Conservation (phyloP, 2,329 filamentous ascomycete genomes). For the Claviceps capensis region DNA sequence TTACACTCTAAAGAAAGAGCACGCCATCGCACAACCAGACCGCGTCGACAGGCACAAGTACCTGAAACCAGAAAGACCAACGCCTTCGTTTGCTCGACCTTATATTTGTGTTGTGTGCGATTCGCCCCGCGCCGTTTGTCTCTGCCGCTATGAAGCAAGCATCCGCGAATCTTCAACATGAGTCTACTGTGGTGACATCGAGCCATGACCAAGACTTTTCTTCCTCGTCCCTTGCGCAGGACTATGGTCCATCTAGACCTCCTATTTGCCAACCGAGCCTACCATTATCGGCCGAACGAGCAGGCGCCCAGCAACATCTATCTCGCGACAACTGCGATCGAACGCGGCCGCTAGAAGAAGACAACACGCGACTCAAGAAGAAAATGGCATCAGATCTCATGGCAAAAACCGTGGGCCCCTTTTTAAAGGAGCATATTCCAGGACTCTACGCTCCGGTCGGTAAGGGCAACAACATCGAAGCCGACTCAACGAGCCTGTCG, state of each 20-base stretch:
- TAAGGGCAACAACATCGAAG: slow-evolving; percentile 29
- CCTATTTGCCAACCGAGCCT: neutral
- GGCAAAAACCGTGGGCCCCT: slow-evolving; percentile 70
- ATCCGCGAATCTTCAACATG: slow-evolving; percentile 2
- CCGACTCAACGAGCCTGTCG: slow-evolving; percentile 9
- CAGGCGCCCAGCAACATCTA: slow-evolving; percentile 11
- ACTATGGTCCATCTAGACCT: neutral
- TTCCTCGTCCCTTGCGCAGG: neutral
- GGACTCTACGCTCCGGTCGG: slow-evolving; percentile 73
- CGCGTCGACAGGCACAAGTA: neutral
- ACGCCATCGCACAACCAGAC: slow-evolving; percentile 2
- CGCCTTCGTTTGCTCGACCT: neutral
- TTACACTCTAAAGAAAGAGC: neutral
- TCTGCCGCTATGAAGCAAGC: slow-evolving; percentile 2
- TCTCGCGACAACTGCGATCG: slow-evolving; percentile 36
- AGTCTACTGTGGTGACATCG: neutral
- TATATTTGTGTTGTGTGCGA: neutral
- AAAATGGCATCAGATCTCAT: slow-evolving; percentile 54
- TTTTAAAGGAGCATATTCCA: slow-evolving; percentile 82
- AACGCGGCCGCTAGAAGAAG: slow-evolving; percentile 34
- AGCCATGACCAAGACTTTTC: neutral
- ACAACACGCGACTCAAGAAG: slow-evolving; percentile 35
- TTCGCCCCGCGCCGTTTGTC: neutral
- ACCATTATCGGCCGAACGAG: slow-evolving; percentile 3
- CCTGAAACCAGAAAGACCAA: neutral